A percentile compares a stretch with the other conserved stretches of the same genome.
Evolutionary conservation across 371 early-diverging fungal species (phyloP).

Genomic region (Vairimorpha apis): DNA sequence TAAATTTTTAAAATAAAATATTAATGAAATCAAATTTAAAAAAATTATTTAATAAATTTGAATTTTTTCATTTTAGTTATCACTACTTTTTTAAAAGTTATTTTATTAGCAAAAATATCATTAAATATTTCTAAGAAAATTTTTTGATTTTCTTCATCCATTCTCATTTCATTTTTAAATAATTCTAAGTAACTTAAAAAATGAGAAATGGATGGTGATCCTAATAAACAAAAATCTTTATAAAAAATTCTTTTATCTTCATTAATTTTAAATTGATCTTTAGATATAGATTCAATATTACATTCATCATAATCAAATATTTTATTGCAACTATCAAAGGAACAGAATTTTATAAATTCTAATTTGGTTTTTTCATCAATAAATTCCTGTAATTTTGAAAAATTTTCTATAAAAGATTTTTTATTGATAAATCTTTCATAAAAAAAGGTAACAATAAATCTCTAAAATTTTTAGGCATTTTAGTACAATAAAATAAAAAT

Average conservation of each 20-base stretch:
- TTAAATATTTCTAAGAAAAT: conserved; percentile 28
- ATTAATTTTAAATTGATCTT: conserved; percentile 6
- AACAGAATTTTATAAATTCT: neutral
- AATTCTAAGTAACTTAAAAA: conserved; percentile 49
- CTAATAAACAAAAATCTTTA: conserved; percentile 27
- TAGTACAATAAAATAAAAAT: neutral
- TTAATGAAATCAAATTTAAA: too few relatives aligned
- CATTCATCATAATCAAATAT: neutral
- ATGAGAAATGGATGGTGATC: conserved; percentile 46
- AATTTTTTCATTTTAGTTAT: conserved; percentile 38
- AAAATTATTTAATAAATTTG: conserved; percentile 19
- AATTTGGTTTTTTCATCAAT: neutral
- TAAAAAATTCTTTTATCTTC: conserved; percentile 18
- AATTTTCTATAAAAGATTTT: neutral
- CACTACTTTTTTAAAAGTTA: conserved; percentile 32
- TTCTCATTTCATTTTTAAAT: conserved; percentile 36
- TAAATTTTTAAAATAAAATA: too few relatives aligned
- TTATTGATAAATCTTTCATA: conserved; percentile 1
- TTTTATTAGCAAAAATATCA: conserved; percentile 14
- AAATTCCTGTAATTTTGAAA: neutral
- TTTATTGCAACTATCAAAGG: neutral
- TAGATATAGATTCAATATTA: neutral
- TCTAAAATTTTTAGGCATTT: conserved; percentile 5
- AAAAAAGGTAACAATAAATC: neutral
- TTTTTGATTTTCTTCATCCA: conserved; percentile 32